phyloP scores from a whole-genome alignment of 2,329 filamentous ascomycete species.

The Pseudogymnoascus sp. region DNA sequence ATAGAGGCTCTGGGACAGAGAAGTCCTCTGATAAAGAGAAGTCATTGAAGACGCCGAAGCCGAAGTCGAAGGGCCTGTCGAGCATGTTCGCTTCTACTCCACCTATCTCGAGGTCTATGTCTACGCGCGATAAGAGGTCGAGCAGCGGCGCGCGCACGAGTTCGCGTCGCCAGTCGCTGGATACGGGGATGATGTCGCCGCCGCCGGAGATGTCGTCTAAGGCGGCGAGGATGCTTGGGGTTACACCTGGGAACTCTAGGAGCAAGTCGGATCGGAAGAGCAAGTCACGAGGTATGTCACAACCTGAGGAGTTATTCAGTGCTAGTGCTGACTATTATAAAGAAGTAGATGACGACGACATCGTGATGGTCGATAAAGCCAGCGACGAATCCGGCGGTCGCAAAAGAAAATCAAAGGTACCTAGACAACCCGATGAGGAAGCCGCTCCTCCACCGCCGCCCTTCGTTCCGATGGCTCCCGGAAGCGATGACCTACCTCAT shows the following conservation, averaged over 20 bases:
- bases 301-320: not conserved
- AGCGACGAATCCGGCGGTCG: constrained; percentile 27
- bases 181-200: constrained; percentile 62
- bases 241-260: constrained; percentile 40
- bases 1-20: constrained; percentile 57
- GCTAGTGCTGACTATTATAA: not conserved
- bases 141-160: constrained; percentile 48
- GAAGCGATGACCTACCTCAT: constrained; percentile 23
- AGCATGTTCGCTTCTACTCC: constrained; percentile 64
- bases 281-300: constrained; percentile 35
- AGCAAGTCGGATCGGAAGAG: constrained; percentile 41
- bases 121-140: constrained; percentile 57
- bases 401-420: constrained; percentile 37
- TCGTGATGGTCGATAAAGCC: constrained; percentile 42
- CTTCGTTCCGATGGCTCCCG: constrained; percentile 27
- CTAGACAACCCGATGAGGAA: constrained; percentile 20
- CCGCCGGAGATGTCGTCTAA: constrained; percentile 66
- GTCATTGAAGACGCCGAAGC: constrained; percentile 38
- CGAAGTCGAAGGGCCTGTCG: constrained; percentile 40
- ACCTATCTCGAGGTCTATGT: constrained; percentile 61
- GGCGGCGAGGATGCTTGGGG: constrained; percentile 69
- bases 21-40: constrained; percentile 67
- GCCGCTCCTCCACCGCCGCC: constrained; percentile 19
- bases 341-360: constrained; percentile 42
- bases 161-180: constrained; percentile 63